phyloP scores from a whole-genome alignment of 129 eudicot genomes.

The Erigeron canadensis region DNA sequence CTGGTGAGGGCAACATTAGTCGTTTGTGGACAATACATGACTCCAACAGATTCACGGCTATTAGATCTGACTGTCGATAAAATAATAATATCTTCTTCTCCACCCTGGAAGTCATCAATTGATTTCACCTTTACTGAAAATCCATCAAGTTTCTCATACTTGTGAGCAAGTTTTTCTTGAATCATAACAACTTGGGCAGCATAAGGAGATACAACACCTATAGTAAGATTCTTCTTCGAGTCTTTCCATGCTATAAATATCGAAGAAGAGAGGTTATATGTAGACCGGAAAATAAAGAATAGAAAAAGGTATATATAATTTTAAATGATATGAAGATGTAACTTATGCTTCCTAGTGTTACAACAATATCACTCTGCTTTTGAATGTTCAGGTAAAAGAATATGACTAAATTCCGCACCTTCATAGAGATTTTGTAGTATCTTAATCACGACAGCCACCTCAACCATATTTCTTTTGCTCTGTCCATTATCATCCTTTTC shows the following conservation, averaged over 20 bases:
- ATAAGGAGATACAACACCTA: conserved; percentile 76
- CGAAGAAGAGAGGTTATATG: background rate
- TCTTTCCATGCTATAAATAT: conserved; percentile 42
- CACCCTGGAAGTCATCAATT: conserved; percentile 77
- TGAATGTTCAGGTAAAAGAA: too few species aligned
- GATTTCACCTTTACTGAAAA: conserved; percentile 58
- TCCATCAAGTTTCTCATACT: conserved; percentile 40
- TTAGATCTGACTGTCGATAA: conserved; percentile 72
- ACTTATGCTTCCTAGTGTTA: background rate
- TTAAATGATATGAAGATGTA: background rate
- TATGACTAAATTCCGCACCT: too few species aligned
- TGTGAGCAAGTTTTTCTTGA: conserved; percentile 42
- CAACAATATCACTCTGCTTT: background rate
- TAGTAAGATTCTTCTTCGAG: conserved; percentile 38
- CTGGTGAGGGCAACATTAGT: conserved; percentile 73
- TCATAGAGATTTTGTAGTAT: conserved; percentile 49
- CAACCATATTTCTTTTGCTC: conserved; percentile 62
- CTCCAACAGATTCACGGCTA: conserved; percentile 48
- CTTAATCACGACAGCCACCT: conserved; percentile 52
- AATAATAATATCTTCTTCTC: conserved; percentile 65
- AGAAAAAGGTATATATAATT: background rate
- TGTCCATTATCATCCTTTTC: conserved; percentile 48
- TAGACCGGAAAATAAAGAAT: background rate
- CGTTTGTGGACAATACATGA: conserved; percentile 51
- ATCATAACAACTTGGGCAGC: conserved; percentile 71